phyloP scores from a whole-genome alignment of 2,329 filamentous ascomycete genomes.

The Trichophyton rubrum region DNA sequence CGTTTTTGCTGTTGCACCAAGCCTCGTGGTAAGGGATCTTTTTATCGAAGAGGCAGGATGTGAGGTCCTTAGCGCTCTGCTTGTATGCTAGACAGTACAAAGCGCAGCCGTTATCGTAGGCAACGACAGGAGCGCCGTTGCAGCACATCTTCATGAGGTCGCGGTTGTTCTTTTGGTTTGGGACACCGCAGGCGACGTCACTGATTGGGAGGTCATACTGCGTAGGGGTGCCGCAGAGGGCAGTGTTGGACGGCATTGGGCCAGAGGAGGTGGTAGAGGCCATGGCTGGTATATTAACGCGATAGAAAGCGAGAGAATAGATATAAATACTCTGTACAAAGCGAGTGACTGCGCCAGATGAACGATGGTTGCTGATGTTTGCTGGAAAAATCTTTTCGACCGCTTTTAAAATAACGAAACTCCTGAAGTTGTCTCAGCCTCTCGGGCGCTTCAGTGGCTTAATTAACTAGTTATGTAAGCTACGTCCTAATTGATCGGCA shows the following conservation, averaged over 20 bases:
- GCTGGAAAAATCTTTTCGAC: neutral
- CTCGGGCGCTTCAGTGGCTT: too few relatives aligned
- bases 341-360: neutral
- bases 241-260: neutral
- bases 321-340: neutral
- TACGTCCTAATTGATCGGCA: too few relatives aligned
- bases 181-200: constrained; percentile 19
- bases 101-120: constrained; percentile 18
- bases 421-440: too few relatives aligned
- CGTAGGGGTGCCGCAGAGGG: constrained; percentile 8
- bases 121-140: constrained; percentile 12
- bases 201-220: constrained; percentile 19
- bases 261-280: constrained; percentile 10
- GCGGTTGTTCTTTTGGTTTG: constrained; percentile 15
- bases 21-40: constrained; percentile 18
- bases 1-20: constrained; percentile 16
- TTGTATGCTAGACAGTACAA: constrained; percentile 15
- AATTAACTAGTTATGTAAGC: too few relatives aligned
- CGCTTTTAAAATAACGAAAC: too few relatives aligned
- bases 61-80: constrained; percentile 19
- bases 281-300: constrained; percentile 10
- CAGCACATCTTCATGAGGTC: constrained; percentile 15
- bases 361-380: neutral
- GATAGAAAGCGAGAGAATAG: neutral
- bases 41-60: constrained; percentile 17